A percentile compares a stretch with the other conserved stretches of the same genome.
phyloP scores from a whole-genome alignment of 805 yeast genomes.

The Yarrowia deformans region DNA sequence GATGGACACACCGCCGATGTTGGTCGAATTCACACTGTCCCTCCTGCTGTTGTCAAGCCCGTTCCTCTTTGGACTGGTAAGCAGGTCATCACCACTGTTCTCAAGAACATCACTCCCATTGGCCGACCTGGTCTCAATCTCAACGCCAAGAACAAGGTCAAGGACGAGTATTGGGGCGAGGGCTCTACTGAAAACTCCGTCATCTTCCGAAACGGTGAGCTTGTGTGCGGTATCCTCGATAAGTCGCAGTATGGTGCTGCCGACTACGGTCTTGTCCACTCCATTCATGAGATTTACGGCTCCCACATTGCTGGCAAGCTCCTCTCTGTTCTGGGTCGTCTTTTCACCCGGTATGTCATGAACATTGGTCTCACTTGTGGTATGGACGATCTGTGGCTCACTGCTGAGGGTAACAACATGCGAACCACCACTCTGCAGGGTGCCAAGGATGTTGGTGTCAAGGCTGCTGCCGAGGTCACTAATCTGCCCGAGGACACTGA shows the following conservation, averaged over 20 bases:
- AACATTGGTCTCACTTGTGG: slow-evolving; percentile 97
- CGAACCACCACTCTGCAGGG: slow-evolving; percentile 81
- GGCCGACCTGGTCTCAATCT: slow-evolving; percentile 92
- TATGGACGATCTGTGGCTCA: slow-evolving; percentile 97
- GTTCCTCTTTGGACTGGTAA: slow-evolving; percentile 96
- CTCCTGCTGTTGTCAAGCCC: slow-evolving; percentile 91
- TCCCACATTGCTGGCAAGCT: slow-evolving; percentile 74
- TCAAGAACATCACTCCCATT: slow-evolving; percentile 85
- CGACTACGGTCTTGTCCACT: slow-evolving; percentile 94
- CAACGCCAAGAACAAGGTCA: slow-evolving; percentile 82
- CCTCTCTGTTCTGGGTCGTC: slow-evolving; percentile 89
- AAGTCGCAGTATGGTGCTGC: slow-evolving; percentile 99
- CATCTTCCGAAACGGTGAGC: slow-evolving; percentile 82
- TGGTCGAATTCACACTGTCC: slow-evolving; percentile 71
- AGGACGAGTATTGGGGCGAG: slow-evolving; percentile 93
- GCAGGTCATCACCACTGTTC: slow-evolving; percentile 91
- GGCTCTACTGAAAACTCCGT: slow-evolving; percentile 87
- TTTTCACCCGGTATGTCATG: slow-evolving; percentile 92
- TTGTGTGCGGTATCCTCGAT: slow-evolving; percentile 91
- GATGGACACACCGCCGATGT: slow-evolving; percentile 82
- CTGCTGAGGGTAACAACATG: slow-evolving; percentile 89
- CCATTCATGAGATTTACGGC: slow-evolving; percentile 95
- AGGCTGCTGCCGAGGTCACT: slow-evolving; percentile 94
- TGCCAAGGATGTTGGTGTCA: slow-evolving; percentile 82
- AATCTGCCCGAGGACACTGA: slow-evolving; percentile 64